Conservation (phyloP, 208 protist species). For the Phytomonas sp. region DNA sequence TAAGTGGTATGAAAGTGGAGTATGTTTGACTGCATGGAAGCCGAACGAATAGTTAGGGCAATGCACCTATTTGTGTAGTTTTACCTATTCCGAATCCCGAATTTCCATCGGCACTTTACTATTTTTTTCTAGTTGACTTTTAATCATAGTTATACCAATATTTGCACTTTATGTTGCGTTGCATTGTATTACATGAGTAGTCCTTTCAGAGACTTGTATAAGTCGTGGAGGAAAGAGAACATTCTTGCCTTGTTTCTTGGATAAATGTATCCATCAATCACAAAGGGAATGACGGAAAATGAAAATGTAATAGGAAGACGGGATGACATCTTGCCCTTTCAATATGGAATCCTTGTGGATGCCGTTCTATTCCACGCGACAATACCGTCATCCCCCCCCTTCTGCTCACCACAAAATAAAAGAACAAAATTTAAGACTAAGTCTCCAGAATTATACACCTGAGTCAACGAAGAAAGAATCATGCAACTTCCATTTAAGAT, state of each 20-base stretch:
- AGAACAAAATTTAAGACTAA: not conserved
- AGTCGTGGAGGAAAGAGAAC: not conserved
- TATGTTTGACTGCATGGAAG: constrained; percentile 76
- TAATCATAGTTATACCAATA: not conserved
- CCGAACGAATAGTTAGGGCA: constrained; percentile 17
- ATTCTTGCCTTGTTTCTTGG: not conserved
- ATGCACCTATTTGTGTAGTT: constrained; percentile 8
- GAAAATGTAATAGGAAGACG: not conserved
- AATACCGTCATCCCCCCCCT: constrained; percentile 7
- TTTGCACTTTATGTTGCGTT: not conserved
- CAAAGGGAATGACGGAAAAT: not conserved
- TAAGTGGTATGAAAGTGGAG: constrained; percentile 81
- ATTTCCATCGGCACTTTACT: constrained; percentile 8
- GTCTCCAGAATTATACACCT: constrained; percentile 4
- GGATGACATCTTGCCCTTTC: not conserved
- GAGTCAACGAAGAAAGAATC: not conserved
- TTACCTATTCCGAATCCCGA: constrained; percentile 4
- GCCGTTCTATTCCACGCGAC: not conserved
- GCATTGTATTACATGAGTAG: not conserved
- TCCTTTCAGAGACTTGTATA: not conserved
- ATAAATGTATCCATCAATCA: not conserved
- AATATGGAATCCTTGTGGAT: not conserved
- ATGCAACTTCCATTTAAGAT: not conserved
- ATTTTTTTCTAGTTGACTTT: constrained; percentile 11
- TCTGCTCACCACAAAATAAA: constrained; percentile 6